phyloP scores from a whole-genome alignment of 805 yeast species.

The Saccharomycopsis javanensis region DNA sequence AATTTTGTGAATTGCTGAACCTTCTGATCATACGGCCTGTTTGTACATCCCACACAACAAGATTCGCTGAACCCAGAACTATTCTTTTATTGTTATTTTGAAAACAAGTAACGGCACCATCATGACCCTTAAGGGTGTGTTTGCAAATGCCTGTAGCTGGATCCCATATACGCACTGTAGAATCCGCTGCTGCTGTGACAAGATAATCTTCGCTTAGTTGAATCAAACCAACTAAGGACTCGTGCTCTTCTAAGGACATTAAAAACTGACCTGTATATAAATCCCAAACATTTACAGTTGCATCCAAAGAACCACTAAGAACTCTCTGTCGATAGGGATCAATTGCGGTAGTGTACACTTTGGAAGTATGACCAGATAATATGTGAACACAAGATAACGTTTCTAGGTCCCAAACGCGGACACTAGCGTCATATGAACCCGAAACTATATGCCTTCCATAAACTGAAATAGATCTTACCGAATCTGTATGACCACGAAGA shows the following conservation, averaged over 20 bases:
- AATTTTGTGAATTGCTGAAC: conserved; percentile 61
- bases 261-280: conserved; percentile 62
- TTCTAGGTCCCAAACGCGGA: conserved; percentile 85
- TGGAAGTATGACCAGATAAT: conserved; percentile 74
- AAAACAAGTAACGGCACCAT: conserved; percentile 87
- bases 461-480: conserved; percentile 84
- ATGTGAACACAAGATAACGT: conserved; percentile 65
- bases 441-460: conserved; percentile 74
- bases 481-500: conserved; percentile 63
- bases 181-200: conserved; percentile 94
- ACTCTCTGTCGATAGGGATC: conserved; percentile 72
- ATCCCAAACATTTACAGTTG: conserved; percentile 85
- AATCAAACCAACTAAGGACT: conserved; percentile 79
- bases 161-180: conserved; percentile 88
- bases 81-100: conserved; percentile 77
- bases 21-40: conserved; percentile 71
- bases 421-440: conserved; percentile 84
- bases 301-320: conserved; percentile 86
- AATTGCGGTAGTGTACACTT: conserved; percentile 80
- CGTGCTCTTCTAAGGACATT: conserved; percentile 74
- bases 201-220: conserved; percentile 66
- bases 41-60: conserved; percentile 73
- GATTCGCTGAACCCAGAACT: conserved; percentile 88
- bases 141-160: conserved; percentile 62
- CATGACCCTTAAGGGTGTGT: conserved; percentile 62